Evolutionary conservation across 805 yeast genomes (phyloP), one percentile per base, ranked within the genome.

Genomic region (Zygosaccharomyces bisporus): DNA sequence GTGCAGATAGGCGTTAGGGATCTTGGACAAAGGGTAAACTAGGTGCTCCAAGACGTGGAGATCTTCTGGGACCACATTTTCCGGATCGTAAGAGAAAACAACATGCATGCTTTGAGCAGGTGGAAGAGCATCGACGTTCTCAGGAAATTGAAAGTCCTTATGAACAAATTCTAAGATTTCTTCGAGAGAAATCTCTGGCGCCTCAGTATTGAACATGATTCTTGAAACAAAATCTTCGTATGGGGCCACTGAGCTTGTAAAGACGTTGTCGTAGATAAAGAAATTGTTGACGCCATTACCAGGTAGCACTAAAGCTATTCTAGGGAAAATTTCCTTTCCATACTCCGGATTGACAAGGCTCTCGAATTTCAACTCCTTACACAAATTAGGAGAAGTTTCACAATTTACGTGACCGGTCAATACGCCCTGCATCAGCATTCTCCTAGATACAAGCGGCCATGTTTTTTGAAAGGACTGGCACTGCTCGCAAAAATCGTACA

Each of bases 381-480:
- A 85, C 1, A 83, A 56, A 14, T 66, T 63, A 3, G 69, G 61
- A 53, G 79, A 73, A 8, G 74, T 56, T 29, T 65, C 61, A 62
- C 93, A 85, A 61, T 79, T 80, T 51, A 83, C 67, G 58, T 79
- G 87, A 3, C 77, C 83, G 0, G 77, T 63, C 10, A 62, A 61
- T 18, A 75, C 66, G 3, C 54, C 56, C 1, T 58, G 49, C 4
- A 66, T 52, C 7, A 57, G 48, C 5, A 83, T 58, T 20, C 70
- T 73, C 51, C 77, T 77, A 5, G 83, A 73, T 4, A 81, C 59
- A 24, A 72, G 63, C 40, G 73, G 75, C 93, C 91, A 86, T 1
- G 69, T 53, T 47, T 73, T 72, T 48, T 76, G 74, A 47, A 75
- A 72, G 12, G 73, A 75, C 34, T 69, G 53, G 51, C 86, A 78